Percentiles rank a stretch among this genome's conserved stretches.
Conservation (phyloP, 306 rosid species). For the Delonix regia region DNA sequence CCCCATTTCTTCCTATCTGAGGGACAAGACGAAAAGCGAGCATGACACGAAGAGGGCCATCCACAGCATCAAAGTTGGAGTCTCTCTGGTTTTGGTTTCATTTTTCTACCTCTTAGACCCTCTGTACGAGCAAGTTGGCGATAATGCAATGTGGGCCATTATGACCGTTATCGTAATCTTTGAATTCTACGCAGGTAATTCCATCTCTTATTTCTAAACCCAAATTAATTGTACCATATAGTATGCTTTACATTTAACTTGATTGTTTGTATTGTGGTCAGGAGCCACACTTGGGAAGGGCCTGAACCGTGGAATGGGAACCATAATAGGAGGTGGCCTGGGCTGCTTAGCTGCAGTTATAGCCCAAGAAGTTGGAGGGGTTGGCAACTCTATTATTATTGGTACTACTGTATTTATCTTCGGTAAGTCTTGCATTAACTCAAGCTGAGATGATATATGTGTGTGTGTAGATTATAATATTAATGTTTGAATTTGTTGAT, state of each 20-base stretch:
- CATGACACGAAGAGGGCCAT: conserved; percentile 51
- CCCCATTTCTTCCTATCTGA: conserved; percentile 29
- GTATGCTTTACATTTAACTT: too few species aligned
- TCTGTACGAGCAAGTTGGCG: conserved; percentile 72
- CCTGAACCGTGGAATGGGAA: conserved; percentile 81
- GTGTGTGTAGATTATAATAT: not conserved
- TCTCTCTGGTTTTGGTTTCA: conserved; percentile 76
- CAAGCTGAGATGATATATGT: not conserved
- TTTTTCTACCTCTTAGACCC: conserved; percentile 74
- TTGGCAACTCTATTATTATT: conserved; percentile 57
- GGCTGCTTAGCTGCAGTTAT: conserved; percentile 70
- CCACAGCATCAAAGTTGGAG: conserved; percentile 79
- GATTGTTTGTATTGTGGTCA: conserved; percentile 35
- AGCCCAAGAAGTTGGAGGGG: conserved; percentile 64
- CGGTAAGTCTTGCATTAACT: conserved; percentile 45
- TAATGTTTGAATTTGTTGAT: not conserved
- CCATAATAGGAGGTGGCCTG: conserved; percentile 73
- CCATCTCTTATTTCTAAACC: not conserved
- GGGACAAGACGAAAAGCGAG: conserved; percentile 37
- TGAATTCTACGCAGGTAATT: conserved; percentile 82
- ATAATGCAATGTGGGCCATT: conserved; percentile 96
- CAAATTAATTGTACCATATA: not conserved
- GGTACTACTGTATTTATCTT: conserved; percentile 57
- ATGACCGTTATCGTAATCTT: conserved; percentile 90
- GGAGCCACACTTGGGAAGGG: conserved; percentile 96